Conservation (phyloP, 345 rosid genomes). For the Hibiscus syriacus region DNA sequence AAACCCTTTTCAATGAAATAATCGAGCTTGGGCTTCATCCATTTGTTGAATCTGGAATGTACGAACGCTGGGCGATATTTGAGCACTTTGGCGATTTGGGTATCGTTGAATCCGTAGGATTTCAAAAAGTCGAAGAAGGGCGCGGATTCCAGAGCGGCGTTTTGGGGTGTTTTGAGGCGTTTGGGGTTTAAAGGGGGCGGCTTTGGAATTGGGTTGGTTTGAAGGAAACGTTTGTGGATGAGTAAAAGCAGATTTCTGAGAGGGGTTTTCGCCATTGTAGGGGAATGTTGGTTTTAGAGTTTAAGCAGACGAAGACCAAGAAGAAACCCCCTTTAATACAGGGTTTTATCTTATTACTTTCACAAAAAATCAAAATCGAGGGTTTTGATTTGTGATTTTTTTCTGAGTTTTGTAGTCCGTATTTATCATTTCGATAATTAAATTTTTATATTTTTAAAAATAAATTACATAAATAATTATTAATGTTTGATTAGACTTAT, state of each 20-base stretch:
- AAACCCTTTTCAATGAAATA: background rate
- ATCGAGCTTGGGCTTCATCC: background rate
- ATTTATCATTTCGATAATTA: too few species aligned
- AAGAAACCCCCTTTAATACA: too few species aligned
- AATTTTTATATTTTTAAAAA: too few species aligned
- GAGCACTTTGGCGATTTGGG: background rate
- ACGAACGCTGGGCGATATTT: background rate
- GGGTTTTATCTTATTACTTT: too few species aligned
- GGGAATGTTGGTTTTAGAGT: too few species aligned
- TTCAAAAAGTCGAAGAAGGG: background rate
- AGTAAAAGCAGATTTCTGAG: background rate
- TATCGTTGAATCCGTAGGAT: background rate
- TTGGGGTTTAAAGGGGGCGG: background rate
- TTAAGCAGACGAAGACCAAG: too few species aligned
- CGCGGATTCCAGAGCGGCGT: background rate
- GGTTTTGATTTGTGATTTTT: too few species aligned
- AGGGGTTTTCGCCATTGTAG: background rate
- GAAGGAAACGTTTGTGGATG: constrained; percentile 3
- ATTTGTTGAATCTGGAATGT: background rate
- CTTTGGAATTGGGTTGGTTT: background rate
- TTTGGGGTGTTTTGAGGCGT: background rate
- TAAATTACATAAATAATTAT: too few species aligned
- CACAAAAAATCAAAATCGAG: too few species aligned
- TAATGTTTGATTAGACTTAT: too few species aligned
- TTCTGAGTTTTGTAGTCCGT: too few species aligned